These are phyloP conservation scores for Symbiodinium pilosum DNA, from an alignment of 73 alveolate genomes.

Conservation along the genomic window DNA sequence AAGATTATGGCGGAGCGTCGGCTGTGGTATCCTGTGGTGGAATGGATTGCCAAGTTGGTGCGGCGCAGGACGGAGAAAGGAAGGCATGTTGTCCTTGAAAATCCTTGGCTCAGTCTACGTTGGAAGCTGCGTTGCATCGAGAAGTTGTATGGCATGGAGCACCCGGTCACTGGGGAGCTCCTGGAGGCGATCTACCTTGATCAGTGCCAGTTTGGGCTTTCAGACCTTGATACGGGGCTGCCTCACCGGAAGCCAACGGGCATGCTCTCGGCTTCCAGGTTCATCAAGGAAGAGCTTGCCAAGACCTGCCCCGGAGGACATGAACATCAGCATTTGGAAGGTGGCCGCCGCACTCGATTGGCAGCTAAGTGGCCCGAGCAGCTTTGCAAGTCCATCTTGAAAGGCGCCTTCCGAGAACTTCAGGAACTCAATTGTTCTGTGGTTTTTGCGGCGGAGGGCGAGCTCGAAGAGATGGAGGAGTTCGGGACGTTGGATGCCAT, in stretches of 20 bases:
- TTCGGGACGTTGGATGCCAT: not conserved
- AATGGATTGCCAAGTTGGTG: not conserved
- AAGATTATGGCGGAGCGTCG: not conserved
- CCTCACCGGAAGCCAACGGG: conserved; percentile 18
- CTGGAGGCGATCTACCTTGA: not conserved
- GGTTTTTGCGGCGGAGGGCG: not conserved
- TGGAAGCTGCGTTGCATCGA: conserved; percentile 5
- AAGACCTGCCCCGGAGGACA: not conserved
- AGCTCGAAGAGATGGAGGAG: not conserved
- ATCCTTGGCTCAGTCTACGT: not conserved
- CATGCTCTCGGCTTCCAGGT: not conserved
- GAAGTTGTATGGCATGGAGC: not conserved
- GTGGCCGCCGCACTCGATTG: not conserved
- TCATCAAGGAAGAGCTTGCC: not conserved
- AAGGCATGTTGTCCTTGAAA: not conserved
- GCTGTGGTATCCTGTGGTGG: not conserved
- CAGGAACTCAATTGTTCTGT: not conserved
- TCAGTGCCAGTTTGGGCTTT: not conserved
- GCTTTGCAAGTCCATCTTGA: not conserved
- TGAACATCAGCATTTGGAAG: not conserved
- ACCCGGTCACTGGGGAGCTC: not conserved
- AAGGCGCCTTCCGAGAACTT: not conserved
- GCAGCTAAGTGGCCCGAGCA: not conserved
- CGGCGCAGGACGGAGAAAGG: not conserved
- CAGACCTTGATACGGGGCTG: not conserved